Evolutionary conservation across 73 alveolate species (phyloP).

Genomic region (Paramecium caudatum): DNA sequence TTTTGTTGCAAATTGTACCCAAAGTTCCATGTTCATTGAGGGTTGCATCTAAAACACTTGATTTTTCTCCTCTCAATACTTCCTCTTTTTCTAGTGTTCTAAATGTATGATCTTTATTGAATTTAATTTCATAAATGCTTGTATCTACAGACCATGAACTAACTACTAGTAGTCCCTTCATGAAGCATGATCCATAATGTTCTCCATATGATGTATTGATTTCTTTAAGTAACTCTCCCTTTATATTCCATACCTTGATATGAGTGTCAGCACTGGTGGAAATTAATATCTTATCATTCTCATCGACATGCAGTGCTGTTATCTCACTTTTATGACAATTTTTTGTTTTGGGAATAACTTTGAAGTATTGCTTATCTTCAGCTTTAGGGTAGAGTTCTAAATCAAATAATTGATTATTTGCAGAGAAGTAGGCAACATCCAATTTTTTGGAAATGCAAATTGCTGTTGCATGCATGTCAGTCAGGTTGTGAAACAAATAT

Average conservation of each 20-base stretch:
- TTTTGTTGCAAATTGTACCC: not conserved
- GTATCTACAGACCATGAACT: constrained; percentile 55
- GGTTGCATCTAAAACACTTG: constrained; percentile 1
- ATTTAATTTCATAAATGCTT: constrained; percentile 19
- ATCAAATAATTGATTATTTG: constrained; percentile 28
- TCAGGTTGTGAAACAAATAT: not conserved
- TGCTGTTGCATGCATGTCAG: constrained; percentile 67
- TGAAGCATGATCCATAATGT: constrained; percentile 49
- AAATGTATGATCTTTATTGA: constrained; percentile 54
- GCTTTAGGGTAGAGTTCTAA: constrained; percentile 49
- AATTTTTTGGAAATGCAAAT: constrained; percentile 41
- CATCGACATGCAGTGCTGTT: constrained; percentile 33
- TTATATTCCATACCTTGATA: constrained; percentile 46
- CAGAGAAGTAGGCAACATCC: constrained; percentile 16
- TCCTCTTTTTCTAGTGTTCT: constrained; percentile 45
- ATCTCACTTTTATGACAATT: constrained; percentile 62
- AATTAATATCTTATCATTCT: constrained; percentile 28
- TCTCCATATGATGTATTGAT: constrained; percentile 51
- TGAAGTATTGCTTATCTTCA: constrained; percentile 20
- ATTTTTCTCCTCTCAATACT: constrained; percentile 54
- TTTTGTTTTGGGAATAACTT: constrained; percentile 20
- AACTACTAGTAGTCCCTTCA: not conserved
- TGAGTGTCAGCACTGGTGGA: constrained; percentile 26
- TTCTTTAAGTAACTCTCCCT: constrained; percentile 45
- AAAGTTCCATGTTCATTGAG: constrained; percentile 25